Base-by-base conservation (phyloP, 176 grass and related monocot species). In the Avena sativa region DNA sequence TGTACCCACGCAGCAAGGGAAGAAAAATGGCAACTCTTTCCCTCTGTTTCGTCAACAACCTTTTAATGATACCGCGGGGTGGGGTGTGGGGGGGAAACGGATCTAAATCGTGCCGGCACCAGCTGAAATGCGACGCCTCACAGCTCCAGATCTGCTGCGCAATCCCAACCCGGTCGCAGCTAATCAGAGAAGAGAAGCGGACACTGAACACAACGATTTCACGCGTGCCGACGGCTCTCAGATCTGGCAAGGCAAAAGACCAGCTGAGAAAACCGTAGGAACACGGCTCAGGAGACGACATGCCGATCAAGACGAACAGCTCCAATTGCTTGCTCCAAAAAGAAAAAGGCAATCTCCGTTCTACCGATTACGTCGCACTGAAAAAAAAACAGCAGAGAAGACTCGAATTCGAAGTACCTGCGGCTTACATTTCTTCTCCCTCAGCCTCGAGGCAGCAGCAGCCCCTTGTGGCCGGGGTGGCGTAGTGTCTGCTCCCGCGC, bases 371-470 rank as follows among this genome's bases (percentile, higher is more conserved):
- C 46, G 9, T 34, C 11, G 48, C 26, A 0, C 47, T 9, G 79
- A 9, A 32, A n/a, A 3, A 50, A 8, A 3, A 25, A 13, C 36
- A 19, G 16, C 11, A 44, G 56, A 64, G 28, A 0, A 40, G 40
- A 59, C 30, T 56, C 60, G 28, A 81, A 81, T 67, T 81, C 8
- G 47, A 66, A 67, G 61, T 81, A 81, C 79, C 62, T 81, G 61
- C 26, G 5, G 79, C 46, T 81, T 66, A 68, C 62, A 81, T 81
- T 51, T 81, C 79, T 81, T 81, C 79, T 8, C 26, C 44, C 23
- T 20, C 1, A 34, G 32, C 32, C 32, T 34, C 32, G 32, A 34
- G 32, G 62, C 8, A 62, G 52, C 46, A 7, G 62, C 40, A 63
- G 60, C 63, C 6, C 61, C 21, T 58, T 38, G 16, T 43, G 59